phyloP scores from a whole-genome alignment of 805 yeast genomes.

The Cyberlindnera meyerae region DNA sequence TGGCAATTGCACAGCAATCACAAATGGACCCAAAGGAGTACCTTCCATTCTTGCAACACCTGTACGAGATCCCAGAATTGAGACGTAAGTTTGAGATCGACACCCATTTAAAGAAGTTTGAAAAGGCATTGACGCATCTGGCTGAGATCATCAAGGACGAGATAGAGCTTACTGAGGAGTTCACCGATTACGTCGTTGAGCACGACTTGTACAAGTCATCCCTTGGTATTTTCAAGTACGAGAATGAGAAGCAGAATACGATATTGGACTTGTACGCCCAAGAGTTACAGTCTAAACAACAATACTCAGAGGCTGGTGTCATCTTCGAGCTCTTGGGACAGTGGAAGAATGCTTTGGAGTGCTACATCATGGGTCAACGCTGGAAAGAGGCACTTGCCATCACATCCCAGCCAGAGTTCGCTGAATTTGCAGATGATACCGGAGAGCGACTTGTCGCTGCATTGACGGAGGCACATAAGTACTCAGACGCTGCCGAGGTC shows the following conservation, averaged over 20 bases:
- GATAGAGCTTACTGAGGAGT: constrained; percentile 44
- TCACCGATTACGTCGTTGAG: constrained; percentile 59
- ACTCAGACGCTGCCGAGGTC: constrained; percentile 76
- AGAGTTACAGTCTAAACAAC: constrained; percentile 48
- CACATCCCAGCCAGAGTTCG: constrained; percentile 38
- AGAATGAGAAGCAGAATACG: constrained; percentile 45
- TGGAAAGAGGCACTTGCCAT: constrained; percentile 85
- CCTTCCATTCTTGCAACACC: constrained; percentile 79
- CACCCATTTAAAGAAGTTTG: constrained; percentile 61
- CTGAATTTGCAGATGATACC: constrained; percentile 37
- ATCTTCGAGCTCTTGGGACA: constrained; percentile 66
- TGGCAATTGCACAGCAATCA: constrained; percentile 88
- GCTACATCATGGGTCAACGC: constrained; percentile 61
- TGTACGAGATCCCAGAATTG: constrained; percentile 61
- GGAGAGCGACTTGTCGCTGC: constrained; percentile 58
- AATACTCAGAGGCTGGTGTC: constrained; percentile 72
- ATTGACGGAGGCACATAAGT: constrained; percentile 64
- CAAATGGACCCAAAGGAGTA: constrained; percentile 98
- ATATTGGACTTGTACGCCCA: constrained; percentile 62
- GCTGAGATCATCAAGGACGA: constrained; percentile 38
- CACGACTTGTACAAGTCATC: constrained; percentile 73
- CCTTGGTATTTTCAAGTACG: constrained; percentile 54
- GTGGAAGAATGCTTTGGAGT: constrained; percentile 57
- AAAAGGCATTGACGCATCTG: constrained; percentile 66
- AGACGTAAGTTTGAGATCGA: constrained; percentile 77